Conservation (phyloP, 2,329 filamentous ascomycete species). For the Oidium heveae region DNA sequence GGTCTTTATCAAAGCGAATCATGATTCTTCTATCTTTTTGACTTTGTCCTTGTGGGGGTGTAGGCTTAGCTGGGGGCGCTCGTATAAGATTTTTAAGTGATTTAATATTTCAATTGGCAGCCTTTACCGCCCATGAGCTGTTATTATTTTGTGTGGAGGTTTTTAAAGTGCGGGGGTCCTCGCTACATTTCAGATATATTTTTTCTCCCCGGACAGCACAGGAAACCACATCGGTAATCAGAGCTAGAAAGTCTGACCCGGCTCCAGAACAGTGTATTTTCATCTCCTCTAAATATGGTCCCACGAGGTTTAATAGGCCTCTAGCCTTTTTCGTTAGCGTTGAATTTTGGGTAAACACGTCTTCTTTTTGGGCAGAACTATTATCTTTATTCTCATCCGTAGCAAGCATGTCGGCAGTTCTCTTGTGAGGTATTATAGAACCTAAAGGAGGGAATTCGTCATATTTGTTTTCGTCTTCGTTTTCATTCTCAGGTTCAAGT, state of each 20-base stretch:
- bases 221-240: neutral
- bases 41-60: neutral
- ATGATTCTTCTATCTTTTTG: too few species aligned
- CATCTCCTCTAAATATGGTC: too few species aligned
- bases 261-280: neutral
- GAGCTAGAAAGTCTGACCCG: neutral
- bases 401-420: too few species aligned
- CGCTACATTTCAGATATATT: too few species aligned
- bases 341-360: neutral
- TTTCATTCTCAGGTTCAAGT: too few species aligned
- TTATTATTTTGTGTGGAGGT: neutral
- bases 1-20: too few species aligned
- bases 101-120: neutral
- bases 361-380: neutral
- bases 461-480: too few species aligned
- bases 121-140: neutral
- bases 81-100: neutral
- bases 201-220: neutral
- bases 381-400: too few species aligned
- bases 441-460: neutral
- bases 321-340: too few species aligned
- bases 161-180: neutral
- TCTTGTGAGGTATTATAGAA: neutral
- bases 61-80: neutral
- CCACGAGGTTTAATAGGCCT: neutral